Conservation (phyloP, 495 filamentous ascomycete genomes). For the Staphylotrichum tortipilum region DNA sequence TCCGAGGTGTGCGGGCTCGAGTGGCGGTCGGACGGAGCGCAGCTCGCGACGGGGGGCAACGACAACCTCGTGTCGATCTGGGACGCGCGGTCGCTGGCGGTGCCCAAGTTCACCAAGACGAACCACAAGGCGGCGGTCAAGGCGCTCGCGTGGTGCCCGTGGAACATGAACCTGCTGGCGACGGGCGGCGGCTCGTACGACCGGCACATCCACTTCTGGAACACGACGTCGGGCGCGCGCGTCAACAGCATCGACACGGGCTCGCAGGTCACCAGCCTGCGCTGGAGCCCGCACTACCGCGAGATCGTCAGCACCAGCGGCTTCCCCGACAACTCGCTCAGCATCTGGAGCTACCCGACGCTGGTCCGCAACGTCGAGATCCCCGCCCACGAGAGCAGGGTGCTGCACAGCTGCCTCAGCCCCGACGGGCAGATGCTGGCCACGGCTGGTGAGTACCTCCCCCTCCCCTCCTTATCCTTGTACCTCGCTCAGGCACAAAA, state of each 20-base stretch:
- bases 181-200: conserved; percentile 96
- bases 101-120: conserved; percentile 97
- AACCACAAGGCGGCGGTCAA: conserved; percentile 99
- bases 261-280: conserved; percentile 88
- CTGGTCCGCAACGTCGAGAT: conserved; percentile 96
- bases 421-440: conserved; percentile 97
- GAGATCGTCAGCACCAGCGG: conserved; percentile 96
- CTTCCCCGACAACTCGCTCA: conserved; percentile 96
- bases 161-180: conserved; percentile 93
- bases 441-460: conserved; percentile 55
- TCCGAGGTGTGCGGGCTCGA: conserved; percentile 97
- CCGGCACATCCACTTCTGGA: conserved; percentile 99
- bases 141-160: conserved; percentile 97
- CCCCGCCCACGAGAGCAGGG: conserved; percentile 94
- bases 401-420: conserved; percentile 88
- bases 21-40: conserved; percentile 91
- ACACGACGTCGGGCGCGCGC: conserved; percentile 90
- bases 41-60: conserved; percentile 94
- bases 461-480: neutral
- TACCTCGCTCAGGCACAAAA: no score
- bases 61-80: conserved; percentile 98
- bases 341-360: conserved; percentile 97
- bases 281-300: conserved; percentile 93
- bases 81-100: conserved; percentile 85
- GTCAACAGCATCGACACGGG: conserved; percentile 99